These are phyloP conservation scores for Xylogone sp. DNA, from an alignment of 2,329 filamentous ascomycete genomes.

Conservation along the genomic window DNA sequence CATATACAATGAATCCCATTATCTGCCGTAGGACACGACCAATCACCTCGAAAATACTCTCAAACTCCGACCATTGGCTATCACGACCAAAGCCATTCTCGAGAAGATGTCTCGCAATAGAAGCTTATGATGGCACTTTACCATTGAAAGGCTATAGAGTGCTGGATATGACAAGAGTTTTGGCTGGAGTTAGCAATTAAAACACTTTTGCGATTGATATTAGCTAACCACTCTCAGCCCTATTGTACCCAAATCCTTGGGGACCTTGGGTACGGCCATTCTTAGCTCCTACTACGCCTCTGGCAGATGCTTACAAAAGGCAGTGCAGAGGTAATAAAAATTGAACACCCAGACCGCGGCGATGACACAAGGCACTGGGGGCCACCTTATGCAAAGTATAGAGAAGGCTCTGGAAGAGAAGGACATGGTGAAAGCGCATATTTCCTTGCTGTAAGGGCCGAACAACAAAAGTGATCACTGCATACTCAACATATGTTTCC, in stretches of 20 bases:
- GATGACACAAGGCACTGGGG: slow-evolving; percentile 98
- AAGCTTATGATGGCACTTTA: slow-evolving; percentile 38
- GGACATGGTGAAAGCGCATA: slow-evolving; percentile 92
- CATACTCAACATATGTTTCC: slow-evolving; percentile 8
- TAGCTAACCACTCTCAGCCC: slow-evolving; percentile 52
- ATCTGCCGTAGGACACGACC: neutral
- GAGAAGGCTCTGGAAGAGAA: slow-evolving; percentile 49
- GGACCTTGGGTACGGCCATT: slow-evolving; percentile 75
- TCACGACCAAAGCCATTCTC: neutral
- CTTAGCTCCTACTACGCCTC: slow-evolving; percentile 6
- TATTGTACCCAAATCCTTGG: slow-evolving; percentile 97
- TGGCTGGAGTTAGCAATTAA: slow-evolving; percentile 74
- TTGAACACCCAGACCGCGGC: slow-evolving; percentile 86
- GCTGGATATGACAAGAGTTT: slow-evolving; percentile 92
- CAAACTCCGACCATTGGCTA: neutral
- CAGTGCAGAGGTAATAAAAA: slow-evolving; percentile 94
- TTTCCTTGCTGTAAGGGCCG: slow-evolving; percentile 70
- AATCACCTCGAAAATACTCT: neutral
- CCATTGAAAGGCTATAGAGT: slow-evolving; percentile 85
- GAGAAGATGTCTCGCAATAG: slow-evolving; percentile 16
- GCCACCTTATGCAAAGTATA: slow-evolving; percentile 84
- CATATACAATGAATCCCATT: neutral
- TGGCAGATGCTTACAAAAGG: slow-evolving; percentile 10
- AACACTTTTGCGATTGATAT: slow-evolving; percentile 3
- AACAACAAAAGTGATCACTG: neutral